Evolutionary conservation across 2,329 filamentous ascomycete species (phyloP).

Genomic region (Talaromyces sp.): DNA sequence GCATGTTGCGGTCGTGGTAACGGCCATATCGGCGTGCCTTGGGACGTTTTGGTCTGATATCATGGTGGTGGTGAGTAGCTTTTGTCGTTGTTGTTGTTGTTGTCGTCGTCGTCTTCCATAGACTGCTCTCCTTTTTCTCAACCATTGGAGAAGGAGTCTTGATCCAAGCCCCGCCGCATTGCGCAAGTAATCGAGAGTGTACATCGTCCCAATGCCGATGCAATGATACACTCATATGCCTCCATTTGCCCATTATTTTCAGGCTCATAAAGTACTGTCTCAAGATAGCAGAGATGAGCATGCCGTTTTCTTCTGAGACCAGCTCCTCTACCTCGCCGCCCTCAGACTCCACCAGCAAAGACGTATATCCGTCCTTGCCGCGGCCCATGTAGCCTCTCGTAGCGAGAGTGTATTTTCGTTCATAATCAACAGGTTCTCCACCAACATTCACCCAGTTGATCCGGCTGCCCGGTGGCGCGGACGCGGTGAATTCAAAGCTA

Average conservation of each 20-base stretch:
- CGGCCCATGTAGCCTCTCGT: conserved; percentile 86
- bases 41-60: conserved; percentile 1
- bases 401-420: conserved; percentile 63
- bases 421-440: conserved; percentile 54
- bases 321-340: conserved; percentile 73
- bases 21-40: conserved; percentile 8
- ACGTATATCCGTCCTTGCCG: conserved; percentile 78
- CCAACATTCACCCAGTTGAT: conserved; percentile 59
- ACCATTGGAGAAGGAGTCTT: conserved; percentile 33
- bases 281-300: conserved; percentile 78
- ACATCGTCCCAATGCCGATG: conserved; percentile 61
- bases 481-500: conserved; percentile 64
- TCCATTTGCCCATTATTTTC: conserved; percentile 75
- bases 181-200: conserved; percentile 52
- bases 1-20: conserved; percentile 6
- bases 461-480: conserved; percentile 54
- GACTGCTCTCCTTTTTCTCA: conserved; percentile 10
- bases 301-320: conserved; percentile 78
- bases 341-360: conserved; percentile 67
- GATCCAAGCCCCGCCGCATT: conserved; percentile 40
- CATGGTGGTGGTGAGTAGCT: conserved; percentile 1
- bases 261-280: conserved; percentile 88
- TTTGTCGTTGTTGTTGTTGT: conserved; percentile 23
- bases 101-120: conserved; percentile 46
- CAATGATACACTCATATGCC: conserved; percentile 59